Percentiles rank a stretch among this genome's conserved stretches.
phyloP scores from a whole-genome alignment of 257 asterid species.

The Fraxinus quadrangulata region DNA sequence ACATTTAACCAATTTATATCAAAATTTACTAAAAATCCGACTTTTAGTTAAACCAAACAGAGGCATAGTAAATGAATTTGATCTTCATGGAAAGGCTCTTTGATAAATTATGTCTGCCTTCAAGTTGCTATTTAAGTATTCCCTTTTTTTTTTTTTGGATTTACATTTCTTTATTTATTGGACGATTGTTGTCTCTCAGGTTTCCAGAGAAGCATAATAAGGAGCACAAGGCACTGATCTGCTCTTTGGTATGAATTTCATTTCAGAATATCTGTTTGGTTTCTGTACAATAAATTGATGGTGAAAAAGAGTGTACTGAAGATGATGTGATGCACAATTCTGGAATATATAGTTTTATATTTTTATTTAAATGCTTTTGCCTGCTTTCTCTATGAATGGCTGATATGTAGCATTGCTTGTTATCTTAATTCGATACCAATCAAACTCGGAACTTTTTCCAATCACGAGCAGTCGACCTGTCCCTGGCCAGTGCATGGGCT shows the following conservation, averaged over 20 bases:
- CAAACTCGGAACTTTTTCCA: too few species aligned
- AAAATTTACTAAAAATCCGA: too few species aligned
- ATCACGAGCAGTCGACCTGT: too few species aligned
- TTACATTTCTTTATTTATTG: not conserved
- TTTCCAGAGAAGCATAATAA: not conserved
- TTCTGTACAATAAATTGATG: slow-evolving; percentile 3
- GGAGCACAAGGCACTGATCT: not conserved
- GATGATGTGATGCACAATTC: not conserved
- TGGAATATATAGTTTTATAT: not conserved
- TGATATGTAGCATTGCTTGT: too few species aligned
- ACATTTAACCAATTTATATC: too few species aligned
- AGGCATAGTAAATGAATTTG: too few species aligned
- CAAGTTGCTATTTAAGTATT: not conserved
- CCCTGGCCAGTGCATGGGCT: too few species aligned
- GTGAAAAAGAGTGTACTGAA: not conserved
- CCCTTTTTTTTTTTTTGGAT: not conserved
- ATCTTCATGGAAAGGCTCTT: not conserved
- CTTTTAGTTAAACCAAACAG: too few species aligned
- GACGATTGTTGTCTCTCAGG: not conserved
- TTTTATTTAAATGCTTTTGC: not conserved
- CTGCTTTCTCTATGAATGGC: too few species aligned
- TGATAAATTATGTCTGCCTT: too few species aligned
- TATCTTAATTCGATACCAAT: too few species aligned
- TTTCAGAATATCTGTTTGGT: not conserved
- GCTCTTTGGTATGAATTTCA: not conserved